phyloP scores from a whole-genome alignment of 2,329 filamentous ascomycete species.

The Aspergillus uvarum region DNA sequence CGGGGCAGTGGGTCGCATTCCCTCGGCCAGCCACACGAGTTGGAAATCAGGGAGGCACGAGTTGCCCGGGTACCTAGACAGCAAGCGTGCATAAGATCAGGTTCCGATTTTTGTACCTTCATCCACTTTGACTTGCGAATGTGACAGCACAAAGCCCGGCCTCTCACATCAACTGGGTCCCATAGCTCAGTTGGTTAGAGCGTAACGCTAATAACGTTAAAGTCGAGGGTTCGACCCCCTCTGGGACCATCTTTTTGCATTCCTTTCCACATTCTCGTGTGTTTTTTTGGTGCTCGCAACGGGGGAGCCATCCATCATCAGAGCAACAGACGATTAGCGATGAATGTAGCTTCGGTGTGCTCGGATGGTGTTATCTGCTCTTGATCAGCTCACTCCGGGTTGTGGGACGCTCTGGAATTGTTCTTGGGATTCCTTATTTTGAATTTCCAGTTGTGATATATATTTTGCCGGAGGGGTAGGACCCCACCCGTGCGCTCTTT shows the following conservation, averaged over 20 bases:
- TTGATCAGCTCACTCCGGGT: too few relatives aligned
- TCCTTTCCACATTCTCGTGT: neutral
- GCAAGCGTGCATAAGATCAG: neutral
- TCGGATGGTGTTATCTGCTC: too few relatives aligned
- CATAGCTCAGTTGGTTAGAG: neutral
- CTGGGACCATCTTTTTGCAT: neutral
- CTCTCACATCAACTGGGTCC: neutral
- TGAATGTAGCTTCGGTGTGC: neutral
- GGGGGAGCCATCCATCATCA: too few relatives aligned
- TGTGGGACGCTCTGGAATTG: too few relatives aligned
- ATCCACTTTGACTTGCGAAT: accelerated
- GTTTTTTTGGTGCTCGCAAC: neutral
- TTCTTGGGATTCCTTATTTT: too few relatives aligned
- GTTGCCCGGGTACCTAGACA: neutral
- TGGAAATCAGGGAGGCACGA: neutral
- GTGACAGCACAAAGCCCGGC: neutral
- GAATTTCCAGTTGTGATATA: too few relatives aligned
- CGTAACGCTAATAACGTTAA: neutral
- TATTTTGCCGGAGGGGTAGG: too few relatives aligned
- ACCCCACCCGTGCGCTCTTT: too few relatives aligned
- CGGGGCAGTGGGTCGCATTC: neutral
- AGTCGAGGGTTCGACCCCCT: neutral
- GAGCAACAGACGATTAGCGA: too few relatives aligned
- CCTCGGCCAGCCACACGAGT: neutral
- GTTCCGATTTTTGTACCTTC: neutral